Evolutionary conservation across 2,329 filamentous ascomycete genomes (phyloP).

Genomic region (Venturia oleaginea): DNA sequence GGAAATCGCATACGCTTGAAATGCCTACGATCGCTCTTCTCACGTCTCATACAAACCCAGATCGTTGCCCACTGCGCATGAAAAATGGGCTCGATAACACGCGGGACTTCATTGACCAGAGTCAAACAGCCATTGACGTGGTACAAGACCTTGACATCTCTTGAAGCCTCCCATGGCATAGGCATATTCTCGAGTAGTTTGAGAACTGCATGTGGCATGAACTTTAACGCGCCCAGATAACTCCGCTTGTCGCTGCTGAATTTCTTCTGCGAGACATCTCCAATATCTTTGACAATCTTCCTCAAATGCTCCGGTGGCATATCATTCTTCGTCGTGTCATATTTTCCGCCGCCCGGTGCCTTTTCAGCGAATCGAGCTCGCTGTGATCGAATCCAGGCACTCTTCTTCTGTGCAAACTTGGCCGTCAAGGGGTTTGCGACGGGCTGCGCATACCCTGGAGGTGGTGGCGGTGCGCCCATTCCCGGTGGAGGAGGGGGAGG

Average conservation of each 20-base stretch:
- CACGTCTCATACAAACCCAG: slow-evolving; percentile 97
- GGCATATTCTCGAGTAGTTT: slow-evolving; percentile 99
- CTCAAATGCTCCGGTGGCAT: slow-evolving; percentile 97
- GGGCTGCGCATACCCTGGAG: slow-evolving; percentile 77
- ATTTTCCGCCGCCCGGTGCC: slow-evolving; percentile 78
- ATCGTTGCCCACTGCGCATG: slow-evolving; percentile 99
- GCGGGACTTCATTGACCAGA: slow-evolving; percentile 88
- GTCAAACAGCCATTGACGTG: slow-evolving; percentile 97
- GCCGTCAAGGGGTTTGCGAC: slow-evolving; percentile 73
- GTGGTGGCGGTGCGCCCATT: slow-evolving; percentile 53
- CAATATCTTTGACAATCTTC: slow-evolving; percentile 97
- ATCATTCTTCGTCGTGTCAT: slow-evolving; percentile 96
- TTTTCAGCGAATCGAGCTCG: slow-evolving; percentile 94
- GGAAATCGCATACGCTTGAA: slow-evolving; percentile 99
- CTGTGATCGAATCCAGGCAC: slow-evolving; percentile 90
- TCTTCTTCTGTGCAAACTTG: slow-evolving; percentile 98
- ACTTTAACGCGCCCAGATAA: slow-evolving; percentile 94
- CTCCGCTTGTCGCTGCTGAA: slow-evolving; percentile 98
- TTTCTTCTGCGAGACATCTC: slow-evolving; percentile 98
- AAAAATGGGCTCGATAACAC: slow-evolving; percentile 96
- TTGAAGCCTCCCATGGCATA: slow-evolving; percentile 96
- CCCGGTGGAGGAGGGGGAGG: slow-evolving; percentile 31
- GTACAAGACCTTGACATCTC: slow-evolving; percentile 96
- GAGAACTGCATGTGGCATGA: slow-evolving; percentile 97
- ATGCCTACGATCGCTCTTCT: slow-evolving; percentile 89